Evolutionary conservation across 2,329 filamentous ascomycete genomes (phyloP).

Genomic region (Diaporthe vexans): DNA sequence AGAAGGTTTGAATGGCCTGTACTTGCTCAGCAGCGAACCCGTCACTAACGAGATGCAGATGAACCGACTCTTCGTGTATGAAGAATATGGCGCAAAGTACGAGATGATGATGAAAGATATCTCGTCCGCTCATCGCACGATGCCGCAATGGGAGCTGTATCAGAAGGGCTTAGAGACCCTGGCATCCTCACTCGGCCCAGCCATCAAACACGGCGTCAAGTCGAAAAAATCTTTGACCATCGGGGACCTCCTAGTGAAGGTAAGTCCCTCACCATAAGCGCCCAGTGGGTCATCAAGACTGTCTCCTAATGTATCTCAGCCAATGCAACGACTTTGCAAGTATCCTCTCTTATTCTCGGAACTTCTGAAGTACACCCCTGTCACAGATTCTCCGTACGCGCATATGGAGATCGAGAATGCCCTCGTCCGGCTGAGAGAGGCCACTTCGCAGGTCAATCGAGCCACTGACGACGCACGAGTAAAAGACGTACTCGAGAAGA

Average conservation of each 20-base stretch:
- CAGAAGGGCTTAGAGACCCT: conserved; percentile 89
- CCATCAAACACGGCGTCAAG: conserved; percentile 73
- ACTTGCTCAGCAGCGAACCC: background rate
- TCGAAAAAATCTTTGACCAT: conserved; percentile 84
- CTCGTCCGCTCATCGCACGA: conserved; percentile 74
- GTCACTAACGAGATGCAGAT: conserved; percentile 66
- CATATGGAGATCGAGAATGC: conserved; percentile 85
- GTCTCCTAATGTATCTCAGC: conserved; percentile 63
- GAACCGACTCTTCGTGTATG: conserved; percentile 86
- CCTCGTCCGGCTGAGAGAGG: conserved; percentile 78
- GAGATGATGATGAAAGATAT: conserved; percentile 87
- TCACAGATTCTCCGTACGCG: conserved; percentile 85
- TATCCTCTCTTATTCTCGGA: conserved; percentile 91
- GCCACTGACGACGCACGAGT: conserved; percentile 83
- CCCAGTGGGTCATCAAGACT: conserved; percentile 4
- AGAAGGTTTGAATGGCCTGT: conserved; percentile 59
- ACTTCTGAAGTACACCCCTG: conserved; percentile 85
- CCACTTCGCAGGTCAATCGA: conserved; percentile 84
- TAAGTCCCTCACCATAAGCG: conserved; percentile 60
- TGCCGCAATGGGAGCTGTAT: conserved; percentile 82
- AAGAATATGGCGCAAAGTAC: conserved; percentile 92
- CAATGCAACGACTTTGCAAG: conserved; percentile 91
- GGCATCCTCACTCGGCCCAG: conserved; percentile 79
- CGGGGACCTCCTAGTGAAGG: conserved; percentile 88
- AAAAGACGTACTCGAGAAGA: conserved; percentile 81